These are phyloP conservation scores for Leucocoprinus leucothites DNA, from an alignment of 768 basidiomycete species.

Conservation along the genomic window DNA sequence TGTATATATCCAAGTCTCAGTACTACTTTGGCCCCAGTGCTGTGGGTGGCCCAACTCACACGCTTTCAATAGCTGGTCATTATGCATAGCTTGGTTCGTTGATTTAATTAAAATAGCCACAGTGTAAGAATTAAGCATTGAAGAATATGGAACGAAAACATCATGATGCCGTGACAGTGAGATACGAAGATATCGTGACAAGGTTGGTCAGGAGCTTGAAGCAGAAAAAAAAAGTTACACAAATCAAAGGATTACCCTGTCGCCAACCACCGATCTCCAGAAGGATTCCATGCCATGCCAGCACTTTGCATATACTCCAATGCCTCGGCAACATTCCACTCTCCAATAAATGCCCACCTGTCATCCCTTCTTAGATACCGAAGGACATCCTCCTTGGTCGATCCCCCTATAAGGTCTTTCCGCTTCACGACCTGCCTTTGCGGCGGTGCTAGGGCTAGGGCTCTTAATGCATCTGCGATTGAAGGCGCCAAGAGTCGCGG, in stretches of 20 bases:
- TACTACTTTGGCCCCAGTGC: no score
- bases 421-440: slow-evolving; percentile 14
- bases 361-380: slow-evolving; percentile 50
- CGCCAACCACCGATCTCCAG: slow-evolving; percentile 38
- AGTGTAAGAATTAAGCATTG: no score
- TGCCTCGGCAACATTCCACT: slow-evolving; percentile 64
- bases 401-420: slow-evolving; percentile 20
- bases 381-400: slow-evolving; percentile 44
- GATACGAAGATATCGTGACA: not conserved
- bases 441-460: not conserved
- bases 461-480: slow-evolving; percentile 25
- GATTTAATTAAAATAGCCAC: no score
- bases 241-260: slow-evolving; percentile 17
- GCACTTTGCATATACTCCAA: slow-evolving; percentile 42
- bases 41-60: no score
- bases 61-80: no score
- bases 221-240: no score
- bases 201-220: not conserved
- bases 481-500: slow-evolving; percentile 43
- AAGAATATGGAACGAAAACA: no score
- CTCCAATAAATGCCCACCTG: slow-evolving; percentile 62
- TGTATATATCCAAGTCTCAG: no score
- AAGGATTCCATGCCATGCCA: slow-evolving; percentile 34
- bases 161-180: no score
- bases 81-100: no score